Evolutionary conservation across 2,329 filamentous ascomycete species (phyloP), one percentile per base, ranked within the genome.

Genomic region (Aspergillus sojae): DNA sequence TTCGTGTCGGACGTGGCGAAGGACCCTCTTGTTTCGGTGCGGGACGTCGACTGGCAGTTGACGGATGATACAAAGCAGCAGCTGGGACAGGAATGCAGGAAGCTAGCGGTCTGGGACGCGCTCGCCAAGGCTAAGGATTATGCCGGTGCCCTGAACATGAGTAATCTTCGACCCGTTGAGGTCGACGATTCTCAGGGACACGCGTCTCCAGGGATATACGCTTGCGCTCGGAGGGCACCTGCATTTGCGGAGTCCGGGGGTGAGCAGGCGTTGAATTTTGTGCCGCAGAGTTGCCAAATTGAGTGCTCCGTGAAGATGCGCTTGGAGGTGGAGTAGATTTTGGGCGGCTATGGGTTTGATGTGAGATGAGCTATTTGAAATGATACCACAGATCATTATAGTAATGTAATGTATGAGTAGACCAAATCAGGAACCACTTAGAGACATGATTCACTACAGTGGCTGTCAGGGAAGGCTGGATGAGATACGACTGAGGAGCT

Each of bases 41-140:
- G 34, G 52, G 30, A 36, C 34, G 36, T 55, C 32, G 52, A 55
- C 12, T 55, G 52, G 52, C 52, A 36, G 34, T 55, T 55, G 52
- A 55, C 52, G 52, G 52, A 55, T 19, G 52, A 55, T n/a, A 55
- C 52, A 21, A 55, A 36, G 11, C 30, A 55, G 34, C 7, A n/a
- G 32, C 32, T 55, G 21, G 52, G 52, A 2, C 52, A 55, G 52
- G 52, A 55, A 4, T 23, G 32, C 30, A 21, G 52, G 32, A 55
- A 55, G 5, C 14, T 55, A 12, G 52, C 52, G n/a, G 52, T 55
- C 14, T 36, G 21, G 52, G 52, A 55, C 36, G 52, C 52, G 12
- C 34, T 55, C 11, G n/a, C 52, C n/a, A 55, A 55, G 52, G 52
- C 52, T 5, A 55, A 39, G 32, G 52, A 55, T 55, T 55, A 55